Percentiles rank a stretch among this genome's conserved stretches.
phyloP scores from a whole-genome alignment of 352 stramenopile genomes.

The Pythium aristosporum region DNA sequence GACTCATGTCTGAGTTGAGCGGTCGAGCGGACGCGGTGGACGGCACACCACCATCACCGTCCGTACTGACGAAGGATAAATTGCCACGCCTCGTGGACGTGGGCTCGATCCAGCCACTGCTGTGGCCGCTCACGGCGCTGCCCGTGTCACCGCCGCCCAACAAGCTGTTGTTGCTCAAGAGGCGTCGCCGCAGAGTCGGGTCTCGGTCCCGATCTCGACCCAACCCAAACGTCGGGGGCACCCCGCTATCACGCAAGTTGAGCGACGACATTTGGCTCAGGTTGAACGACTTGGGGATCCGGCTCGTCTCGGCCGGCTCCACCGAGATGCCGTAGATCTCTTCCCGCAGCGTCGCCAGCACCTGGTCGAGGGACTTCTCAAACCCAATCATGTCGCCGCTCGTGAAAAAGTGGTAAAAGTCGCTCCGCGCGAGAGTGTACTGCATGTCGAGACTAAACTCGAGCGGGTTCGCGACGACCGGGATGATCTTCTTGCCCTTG shows the following conservation, averaged over 20 bases:
- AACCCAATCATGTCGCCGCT: conserved; percentile 81
- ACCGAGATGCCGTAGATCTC: conserved; percentile 71
- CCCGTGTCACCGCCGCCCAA: conserved; percentile 9
- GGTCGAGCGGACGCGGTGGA: conserved; percentile 28
- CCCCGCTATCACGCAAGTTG: neutral
- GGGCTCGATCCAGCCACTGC: conserved; percentile 13
- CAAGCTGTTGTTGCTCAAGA: conserved; percentile 16
- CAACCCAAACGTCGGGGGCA: neutral
- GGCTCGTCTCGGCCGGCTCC: conserved; percentile 8
- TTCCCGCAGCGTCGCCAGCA: conserved; percentile 60
- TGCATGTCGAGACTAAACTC: conserved; percentile 72
- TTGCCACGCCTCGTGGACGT: conserved; percentile 3
- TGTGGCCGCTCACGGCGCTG: conserved; percentile 14
- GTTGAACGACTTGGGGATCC: conserved; percentile 25
- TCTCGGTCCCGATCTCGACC: conserved; percentile 11
- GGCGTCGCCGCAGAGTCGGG: conserved; percentile 23
- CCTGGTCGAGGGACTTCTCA: conserved; percentile 47
- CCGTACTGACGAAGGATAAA: conserved; percentile 22
- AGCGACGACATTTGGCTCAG: conserved; percentile 29
- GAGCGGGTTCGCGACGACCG: conserved; percentile 66
- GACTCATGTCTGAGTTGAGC: conserved; percentile 63
- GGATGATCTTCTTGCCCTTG: conserved; percentile 82
- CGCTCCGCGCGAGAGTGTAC: conserved; percentile 74
- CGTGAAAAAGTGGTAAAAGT: conserved; percentile 83
- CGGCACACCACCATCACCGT: neutral